phyloP scores from a whole-genome alignment of 2,329 filamentous ascomycete genomes.

The Myriangium duriaei region DNA sequence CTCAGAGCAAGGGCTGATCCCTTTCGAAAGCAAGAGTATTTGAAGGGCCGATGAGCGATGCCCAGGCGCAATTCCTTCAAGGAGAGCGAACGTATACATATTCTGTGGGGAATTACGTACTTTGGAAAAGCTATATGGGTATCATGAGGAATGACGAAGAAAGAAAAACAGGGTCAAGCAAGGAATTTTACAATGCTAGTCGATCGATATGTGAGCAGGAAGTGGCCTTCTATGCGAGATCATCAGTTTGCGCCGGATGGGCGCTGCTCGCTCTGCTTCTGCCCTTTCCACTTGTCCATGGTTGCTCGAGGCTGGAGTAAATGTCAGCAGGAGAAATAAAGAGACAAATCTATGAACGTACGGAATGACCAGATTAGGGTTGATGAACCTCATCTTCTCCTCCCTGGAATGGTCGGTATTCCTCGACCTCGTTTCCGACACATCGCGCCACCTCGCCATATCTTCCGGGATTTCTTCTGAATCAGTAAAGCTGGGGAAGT shows the following conservation, averaged over 20 bases:
- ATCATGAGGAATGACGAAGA: neutral
- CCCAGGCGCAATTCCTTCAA: no score
- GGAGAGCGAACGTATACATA: no score
- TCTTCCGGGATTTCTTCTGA: slow-evolving; percentile 30
- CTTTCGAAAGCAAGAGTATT: no score
- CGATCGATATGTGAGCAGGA: neutral
- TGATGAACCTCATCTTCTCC: slow-evolving; percentile 57
- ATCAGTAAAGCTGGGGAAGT: slow-evolving; percentile 23
- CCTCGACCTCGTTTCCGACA: slow-evolving; percentile 13
- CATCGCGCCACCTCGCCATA: slow-evolving; percentile 19
- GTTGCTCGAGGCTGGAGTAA: slow-evolving; percentile 45
- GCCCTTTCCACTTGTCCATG: slow-evolving; percentile 45
- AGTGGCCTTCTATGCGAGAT: neutral
- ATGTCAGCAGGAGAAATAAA: slow-evolving; percentile 15
- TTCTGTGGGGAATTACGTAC: no score
- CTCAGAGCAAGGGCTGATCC: no score
- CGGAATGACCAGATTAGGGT: slow-evolving; percentile 59
- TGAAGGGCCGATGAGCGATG: no score
- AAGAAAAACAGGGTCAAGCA: neutral
- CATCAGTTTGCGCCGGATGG: neutral
- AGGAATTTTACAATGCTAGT: neutral
- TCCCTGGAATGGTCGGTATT: slow-evolving; percentile 54
- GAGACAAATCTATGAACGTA: slow-evolving; percentile 32
- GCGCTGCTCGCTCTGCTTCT: neutral
- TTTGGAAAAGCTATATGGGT: neutral